Conservation (phyloP, 495 filamentous ascomycete genomes). For the Evansstolkia leycettana region DNA sequence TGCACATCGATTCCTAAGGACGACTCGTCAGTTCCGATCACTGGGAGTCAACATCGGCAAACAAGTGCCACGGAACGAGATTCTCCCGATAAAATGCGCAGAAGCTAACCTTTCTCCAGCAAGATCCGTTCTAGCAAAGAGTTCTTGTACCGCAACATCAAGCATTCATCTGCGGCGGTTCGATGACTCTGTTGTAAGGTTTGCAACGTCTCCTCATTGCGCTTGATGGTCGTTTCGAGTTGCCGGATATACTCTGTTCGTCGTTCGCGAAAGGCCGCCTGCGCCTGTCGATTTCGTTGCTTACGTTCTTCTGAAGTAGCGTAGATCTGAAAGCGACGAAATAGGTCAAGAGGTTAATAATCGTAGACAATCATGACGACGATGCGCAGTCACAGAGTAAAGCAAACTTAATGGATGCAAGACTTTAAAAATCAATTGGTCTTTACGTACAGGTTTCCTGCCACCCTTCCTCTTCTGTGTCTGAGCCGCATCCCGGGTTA, state of each 20-base stretch:
- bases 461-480: slow-evolving; percentile 91
- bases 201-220: slow-evolving; percentile 86
- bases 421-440: slow-evolving; percentile 5
- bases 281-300: slow-evolving; percentile 92
- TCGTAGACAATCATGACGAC: slow-evolving; percentile 1
- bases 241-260: slow-evolving; percentile 99
- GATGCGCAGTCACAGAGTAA: slow-evolving; percentile 20
- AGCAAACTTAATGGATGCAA: slow-evolving; percentile 5
- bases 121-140: slow-evolving; percentile 90
- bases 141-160: slow-evolving; percentile 98
- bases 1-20: slow-evolving; percentile 86
- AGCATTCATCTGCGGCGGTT: slow-evolving; percentile 88
- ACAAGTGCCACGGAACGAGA: too few species aligned
- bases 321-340: slow-evolving; percentile 65
- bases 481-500: slow-evolving; percentile 44
- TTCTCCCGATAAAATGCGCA: background rate
- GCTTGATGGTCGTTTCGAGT: slow-evolving; percentile 92
- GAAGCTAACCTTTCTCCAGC: slow-evolving; percentile 71
- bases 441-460: slow-evolving; percentile 79
- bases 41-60: background rate
- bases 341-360: slow-evolving; percentile 12
- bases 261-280: slow-evolving; percentile 92
- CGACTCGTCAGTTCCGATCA: slow-evolving; percentile 6
- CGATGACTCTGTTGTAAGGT: slow-evolving; percentile 90
- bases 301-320: slow-evolving; percentile 97